Conservation (phyloP, 176 grass and related monocot species). For the Eremochloa ophiuroides region DNA sequence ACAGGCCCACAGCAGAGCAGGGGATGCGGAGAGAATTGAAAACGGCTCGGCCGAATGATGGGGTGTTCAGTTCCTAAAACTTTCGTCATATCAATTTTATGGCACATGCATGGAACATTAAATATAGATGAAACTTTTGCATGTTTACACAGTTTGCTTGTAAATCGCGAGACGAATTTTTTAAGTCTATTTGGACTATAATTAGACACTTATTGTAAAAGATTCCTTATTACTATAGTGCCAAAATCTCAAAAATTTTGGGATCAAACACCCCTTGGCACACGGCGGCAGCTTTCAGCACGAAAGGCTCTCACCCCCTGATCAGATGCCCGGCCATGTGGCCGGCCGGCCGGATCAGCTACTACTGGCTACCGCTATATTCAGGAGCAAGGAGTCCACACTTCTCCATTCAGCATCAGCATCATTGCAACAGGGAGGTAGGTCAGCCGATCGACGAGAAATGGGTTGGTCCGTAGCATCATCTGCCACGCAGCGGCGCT, state of each 20-base stretch:
- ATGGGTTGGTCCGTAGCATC: neutral
- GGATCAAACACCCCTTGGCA: too few species aligned
- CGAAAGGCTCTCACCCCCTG: slow-evolving; percentile 10
- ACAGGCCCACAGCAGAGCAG: neutral
- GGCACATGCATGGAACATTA: too few species aligned
- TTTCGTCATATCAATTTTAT: too few species aligned
- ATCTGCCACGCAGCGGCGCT: neutral
- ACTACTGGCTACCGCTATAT: neutral
- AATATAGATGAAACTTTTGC: too few species aligned
- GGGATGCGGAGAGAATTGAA: neutral
- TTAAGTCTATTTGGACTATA: too few species aligned
- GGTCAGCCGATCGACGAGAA: neutral
- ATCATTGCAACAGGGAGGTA: slow-evolving; percentile 5
- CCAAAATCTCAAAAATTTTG: too few species aligned
- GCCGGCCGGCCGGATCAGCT: neutral
- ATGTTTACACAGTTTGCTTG: too few species aligned
- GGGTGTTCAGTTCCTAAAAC: too few species aligned
- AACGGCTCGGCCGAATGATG: neutral
- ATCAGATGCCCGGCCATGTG: slow-evolving; percentile 28
- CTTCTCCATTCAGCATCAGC: neutral
- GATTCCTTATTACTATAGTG: too few species aligned
- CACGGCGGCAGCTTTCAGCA: slow-evolving; percentile 24
- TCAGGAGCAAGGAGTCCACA: neutral
- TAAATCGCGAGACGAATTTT: too few species aligned
- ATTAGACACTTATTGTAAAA: too few species aligned